Evolutionary conservation across 2,329 filamentous ascomycete species (phyloP).

Genomic region (Mycosphaerella sp.): DNA sequence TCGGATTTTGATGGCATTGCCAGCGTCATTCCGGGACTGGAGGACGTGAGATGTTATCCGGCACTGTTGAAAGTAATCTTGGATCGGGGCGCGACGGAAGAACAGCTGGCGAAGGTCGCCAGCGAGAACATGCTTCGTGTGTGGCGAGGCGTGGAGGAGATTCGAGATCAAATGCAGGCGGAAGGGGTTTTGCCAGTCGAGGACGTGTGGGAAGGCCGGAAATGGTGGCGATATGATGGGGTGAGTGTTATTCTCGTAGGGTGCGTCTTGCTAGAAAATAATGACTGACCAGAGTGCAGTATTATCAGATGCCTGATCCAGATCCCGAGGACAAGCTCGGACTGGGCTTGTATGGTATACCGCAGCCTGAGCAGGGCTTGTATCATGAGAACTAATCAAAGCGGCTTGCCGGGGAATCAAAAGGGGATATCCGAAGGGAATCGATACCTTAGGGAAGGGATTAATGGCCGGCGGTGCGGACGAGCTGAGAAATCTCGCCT

Average conservation of each 20-base stretch:
- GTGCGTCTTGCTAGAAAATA: neutral
- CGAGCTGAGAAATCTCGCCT: no score
- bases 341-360: conserved; percentile 30
- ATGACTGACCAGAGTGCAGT: neutral
- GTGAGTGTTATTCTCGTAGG: conserved; percentile 10
- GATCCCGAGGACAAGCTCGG: conserved; percentile 33
- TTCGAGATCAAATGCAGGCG: conserved; percentile 29
- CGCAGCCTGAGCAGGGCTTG: conserved; percentile 20
- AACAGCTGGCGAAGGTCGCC: conserved; percentile 34
- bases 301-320: conserved; percentile 32
- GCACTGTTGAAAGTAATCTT: conserved; percentile 33
- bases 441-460: neutral
- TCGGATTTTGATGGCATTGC: conserved; percentile 36
- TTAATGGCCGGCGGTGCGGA: no score
- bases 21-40: conserved; percentile 25
- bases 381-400: neutral
- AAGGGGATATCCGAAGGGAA: no score
- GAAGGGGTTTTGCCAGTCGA: conserved; percentile 33
- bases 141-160: conserved; percentile 24
- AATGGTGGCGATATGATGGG: conserved; percentile 33
- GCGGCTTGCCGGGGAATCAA: neutral
- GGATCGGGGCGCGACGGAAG: conserved; percentile 37
- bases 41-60: conserved; percentile 36
- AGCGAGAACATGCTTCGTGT: conserved; percentile 38
- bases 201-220: conserved; percentile 33